Evolutionary conservation across 768 basidiomycete genomes (phyloP), one percentile per base, ranked within the genome.

Genomic region (Daedaleopsis nitida): DNA sequence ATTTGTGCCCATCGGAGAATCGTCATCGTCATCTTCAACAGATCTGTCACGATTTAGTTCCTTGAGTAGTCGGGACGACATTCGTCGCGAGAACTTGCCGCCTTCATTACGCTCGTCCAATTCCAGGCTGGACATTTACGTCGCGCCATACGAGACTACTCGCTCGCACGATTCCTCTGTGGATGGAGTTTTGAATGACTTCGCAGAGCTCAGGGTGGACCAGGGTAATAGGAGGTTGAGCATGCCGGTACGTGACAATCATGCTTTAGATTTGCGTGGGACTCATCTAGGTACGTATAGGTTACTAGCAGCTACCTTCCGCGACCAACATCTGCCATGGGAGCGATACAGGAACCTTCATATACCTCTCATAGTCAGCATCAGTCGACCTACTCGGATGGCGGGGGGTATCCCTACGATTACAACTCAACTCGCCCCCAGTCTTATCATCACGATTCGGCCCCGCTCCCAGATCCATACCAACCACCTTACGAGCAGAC

Each of bases 91-190:
- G 67, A 79, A 82, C 50, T 69, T 86, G 23, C 85, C 89, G 3
- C 80, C 87, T 4, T 83, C 86, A 7, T 68, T 92, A 38, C 77
- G 86, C 44, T 75, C 83, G 19, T 89, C 90, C 6, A 83, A 76
- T 65, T 87, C 89, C 21, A 77, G 81, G 39, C 74, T 87, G 5
- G 87, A 91, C 65, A 75, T 92, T 19, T 94, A 94, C 69, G 83
- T 83, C 39, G 85, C 90, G 0, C 85, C 86, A 1, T 94, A 94
- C 67, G 89, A 92, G 61, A 81, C 81, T 52, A 76, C 79, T 39
- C 78, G 74, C 2, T 66, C 72, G 16, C 71, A 68, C 47, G 57
- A 60, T 24, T 68, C 69, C 23, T 67, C 64, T 17, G 70, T 87
- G 24, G 87, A 88, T 62, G 76, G 78, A 43, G 57, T 91, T n/a